Conservation (phyloP, 192 early-diverging fungal genomes). For the Coemansia sp. region DNA sequence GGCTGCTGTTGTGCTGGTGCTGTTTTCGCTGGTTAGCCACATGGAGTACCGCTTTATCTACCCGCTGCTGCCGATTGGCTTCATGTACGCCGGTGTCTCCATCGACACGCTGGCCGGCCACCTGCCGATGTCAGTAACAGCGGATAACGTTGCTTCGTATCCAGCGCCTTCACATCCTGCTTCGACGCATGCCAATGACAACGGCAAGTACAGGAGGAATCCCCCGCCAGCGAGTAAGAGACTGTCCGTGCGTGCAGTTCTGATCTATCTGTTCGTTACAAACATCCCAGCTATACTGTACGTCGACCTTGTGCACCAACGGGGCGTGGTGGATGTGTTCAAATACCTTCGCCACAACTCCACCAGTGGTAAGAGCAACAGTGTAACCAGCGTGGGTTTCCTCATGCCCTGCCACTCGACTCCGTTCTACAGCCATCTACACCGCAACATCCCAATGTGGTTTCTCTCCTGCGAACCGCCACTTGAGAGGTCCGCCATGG, state of each 20-base stretch:
- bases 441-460: constrained; percentile 69
- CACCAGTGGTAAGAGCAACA: neutral
- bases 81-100: constrained; percentile 49
- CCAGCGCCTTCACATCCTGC: neutral
- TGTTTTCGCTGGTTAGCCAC: constrained; percentile 81
- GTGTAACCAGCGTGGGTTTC: constrained; percentile 60
- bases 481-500: constrained; percentile 32
- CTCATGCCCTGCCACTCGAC: constrained; percentile 99
- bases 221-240: neutral
- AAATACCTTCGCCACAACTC: constrained; percentile 63
- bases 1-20: constrained; percentile 51
- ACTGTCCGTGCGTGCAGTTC: constrained; percentile 13
- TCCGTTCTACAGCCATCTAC: constrained; percentile 85
- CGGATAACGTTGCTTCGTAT: neutral
- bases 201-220: neutral
- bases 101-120: constrained; percentile 42
- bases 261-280: constrained; percentile 59
- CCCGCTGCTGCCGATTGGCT: constrained; percentile 74
- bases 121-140: neutral
- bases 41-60: constrained; percentile 97
- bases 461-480: constrained; percentile 94
- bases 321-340: constrained; percentile 90
- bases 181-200: neutral
- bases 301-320: constrained; percentile 77
- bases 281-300: constrained; percentile 71